Conservation (phyloP, 768 basidiomycete genomes). For the Kondoa malvinella region DNA sequence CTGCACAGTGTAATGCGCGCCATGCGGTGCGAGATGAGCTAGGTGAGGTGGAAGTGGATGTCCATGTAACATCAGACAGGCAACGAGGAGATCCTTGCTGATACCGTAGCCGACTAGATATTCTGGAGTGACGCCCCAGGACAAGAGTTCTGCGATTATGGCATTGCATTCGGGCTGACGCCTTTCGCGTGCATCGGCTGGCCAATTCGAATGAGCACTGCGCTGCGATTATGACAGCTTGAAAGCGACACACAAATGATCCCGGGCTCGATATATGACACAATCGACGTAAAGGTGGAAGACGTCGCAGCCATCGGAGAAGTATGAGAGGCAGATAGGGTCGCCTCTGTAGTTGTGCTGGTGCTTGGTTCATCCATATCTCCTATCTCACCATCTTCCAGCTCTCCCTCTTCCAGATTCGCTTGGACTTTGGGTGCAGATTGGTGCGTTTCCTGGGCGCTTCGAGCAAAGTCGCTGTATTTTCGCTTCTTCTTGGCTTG, state of each 20-base stretch:
- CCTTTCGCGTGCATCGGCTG: not conserved
- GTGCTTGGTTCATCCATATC: not conserved
- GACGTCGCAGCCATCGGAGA: no score
- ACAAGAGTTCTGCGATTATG: not conserved
- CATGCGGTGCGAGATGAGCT: not conserved
- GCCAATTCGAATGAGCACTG: no score
- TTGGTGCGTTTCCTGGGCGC: no score
- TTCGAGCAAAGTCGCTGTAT: no score
- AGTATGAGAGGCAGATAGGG: not conserved
- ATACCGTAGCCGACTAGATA: constrained; percentile 3
- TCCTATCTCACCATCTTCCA: constrained; percentile 3
- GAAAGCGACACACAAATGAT: no score
- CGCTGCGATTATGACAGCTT: no score
- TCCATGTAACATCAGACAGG: not conserved
- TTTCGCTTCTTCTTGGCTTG: not conserved
- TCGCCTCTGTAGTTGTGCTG: not conserved
- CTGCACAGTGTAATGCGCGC: not conserved
- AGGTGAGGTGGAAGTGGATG: not conserved
- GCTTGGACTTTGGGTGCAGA: no score
- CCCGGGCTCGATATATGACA: no score
- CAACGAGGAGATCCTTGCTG: not conserved
- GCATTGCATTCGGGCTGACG: not conserved
- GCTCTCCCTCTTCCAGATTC: not conserved
- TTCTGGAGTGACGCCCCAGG: constrained; percentile 7
- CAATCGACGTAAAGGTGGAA: no score